Evolutionary conservation across 2,329 filamentous ascomycete genomes (phyloP), one percentile per base, ranked within the genome.

Genomic region (Apiospora marii): DNA sequence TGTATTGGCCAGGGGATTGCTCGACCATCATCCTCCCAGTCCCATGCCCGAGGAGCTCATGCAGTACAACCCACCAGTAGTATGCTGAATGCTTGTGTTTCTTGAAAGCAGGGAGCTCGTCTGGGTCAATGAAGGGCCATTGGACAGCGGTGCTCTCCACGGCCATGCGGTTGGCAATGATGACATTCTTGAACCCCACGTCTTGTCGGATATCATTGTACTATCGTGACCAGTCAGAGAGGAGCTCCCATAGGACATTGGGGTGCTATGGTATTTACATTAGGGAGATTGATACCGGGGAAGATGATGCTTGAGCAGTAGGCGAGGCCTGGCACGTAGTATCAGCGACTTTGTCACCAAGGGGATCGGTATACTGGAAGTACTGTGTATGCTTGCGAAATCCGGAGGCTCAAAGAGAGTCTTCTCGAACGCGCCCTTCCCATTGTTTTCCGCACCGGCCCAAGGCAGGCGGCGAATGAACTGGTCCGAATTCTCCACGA

Each of bases 401-500:
- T 94, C 92, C 0, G 92, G 92, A 49, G 90, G 89, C 16, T 93
- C 84, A 79, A 94, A 94, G 70, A 89, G 88, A 77, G 90, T 89
- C 78, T 93, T 94, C 80, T 94, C 92, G 78, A 94, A 94, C 0
- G 89, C 88, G 12, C 84, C 84, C 72, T 83, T 85, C 0, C 81
- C 81, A 61, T 80, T 77, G 73, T 82, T 83, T 13, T 80, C 78
- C 4, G 73, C 10, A 4, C 85, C 84, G 13, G 86, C 84, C 92
- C 92, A 94, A 0, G 92, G 92, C 2, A 94, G 83, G 70, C 90
- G 88, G 1, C 89, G 88, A 68, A 94, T 94, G 81, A 93, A 91
- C 70, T 84, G 85, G 37, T 89, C 87, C 1, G 92, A 92, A 61
- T 87, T 87, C 37, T 90, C 86, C 5, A 93, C 92, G 2, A 94